Percentiles rank a stretch among this genome's conserved stretches.
These are phyloP conservation scores for Pythium aquatile DNA, from an alignment of 352 stramenopile genomes.

Conservation along the genomic window DNA sequence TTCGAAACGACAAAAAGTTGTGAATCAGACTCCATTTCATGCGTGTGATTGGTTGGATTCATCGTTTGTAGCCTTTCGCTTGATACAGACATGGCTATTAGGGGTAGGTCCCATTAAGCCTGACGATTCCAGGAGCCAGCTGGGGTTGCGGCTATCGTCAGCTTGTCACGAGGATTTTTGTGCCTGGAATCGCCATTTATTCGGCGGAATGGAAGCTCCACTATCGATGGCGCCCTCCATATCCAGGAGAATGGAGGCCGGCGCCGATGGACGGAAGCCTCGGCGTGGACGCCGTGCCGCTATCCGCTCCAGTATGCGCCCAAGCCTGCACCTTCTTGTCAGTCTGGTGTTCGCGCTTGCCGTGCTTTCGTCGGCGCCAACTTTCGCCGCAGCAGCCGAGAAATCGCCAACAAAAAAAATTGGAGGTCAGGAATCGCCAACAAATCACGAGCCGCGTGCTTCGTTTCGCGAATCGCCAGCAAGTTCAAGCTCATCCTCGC, in stretches of 20 bases:
- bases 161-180: conserved; percentile 2
- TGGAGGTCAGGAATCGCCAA: neutral
- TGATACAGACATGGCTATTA: too few species aligned
- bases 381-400: neutral
- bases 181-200: neutral
- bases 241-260: neutral
- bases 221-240: neutral
- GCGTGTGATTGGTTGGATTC: too few species aligned
- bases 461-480: neutral
- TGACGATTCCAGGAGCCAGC: neutral
- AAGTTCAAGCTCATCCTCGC: neutral
- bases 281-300: neutral
- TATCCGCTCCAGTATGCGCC: neutral
- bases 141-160: conserved; percentile 8
- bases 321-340: neutral
- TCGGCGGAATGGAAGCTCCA: neutral
- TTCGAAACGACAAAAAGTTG: neutral
- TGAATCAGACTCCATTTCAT: neutral
- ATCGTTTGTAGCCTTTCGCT: too few species aligned
- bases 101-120: too few species aligned
- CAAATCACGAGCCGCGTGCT: neutral
- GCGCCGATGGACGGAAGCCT: neutral
- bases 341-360: neutral
- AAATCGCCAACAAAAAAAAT: conserved; percentile 1
- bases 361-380: neutral